phyloP scores from a whole-genome alignment of 1,284 basidiomycete species.

The Austroboletus sp. region DNA sequence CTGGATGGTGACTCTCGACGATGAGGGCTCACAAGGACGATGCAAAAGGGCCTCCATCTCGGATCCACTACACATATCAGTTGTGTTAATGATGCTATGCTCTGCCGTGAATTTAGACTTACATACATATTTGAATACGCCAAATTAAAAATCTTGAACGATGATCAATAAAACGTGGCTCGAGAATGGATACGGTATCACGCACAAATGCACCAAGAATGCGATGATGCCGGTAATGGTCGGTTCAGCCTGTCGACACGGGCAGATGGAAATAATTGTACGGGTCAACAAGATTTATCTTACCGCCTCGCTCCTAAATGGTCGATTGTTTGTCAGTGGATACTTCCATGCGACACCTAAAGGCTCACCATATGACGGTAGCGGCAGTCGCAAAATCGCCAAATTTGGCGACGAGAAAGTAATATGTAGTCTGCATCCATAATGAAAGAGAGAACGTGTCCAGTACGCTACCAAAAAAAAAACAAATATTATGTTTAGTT shows the following conservation, averaged over 20 bases:
- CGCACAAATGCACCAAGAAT: not conserved
- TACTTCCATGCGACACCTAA: not conserved
- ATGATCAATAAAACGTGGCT: not conserved
- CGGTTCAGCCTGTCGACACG: not conserved
- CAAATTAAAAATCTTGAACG: not conserved
- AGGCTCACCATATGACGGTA: not conserved
- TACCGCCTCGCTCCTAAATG: not conserved
- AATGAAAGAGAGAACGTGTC: not conserved
- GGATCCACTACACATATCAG: not conserved
- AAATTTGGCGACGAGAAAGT: not conserved
- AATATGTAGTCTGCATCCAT: not conserved
- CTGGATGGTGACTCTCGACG: not conserved
- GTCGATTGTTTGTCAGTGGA: not conserved
- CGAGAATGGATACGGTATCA: not conserved
- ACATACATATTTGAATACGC: not conserved
- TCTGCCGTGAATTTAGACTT: not conserved
- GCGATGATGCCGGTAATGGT: not conserved
- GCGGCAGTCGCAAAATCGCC: not conserved
- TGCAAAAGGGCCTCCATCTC: not conserved
- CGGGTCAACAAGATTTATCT: not conserved
- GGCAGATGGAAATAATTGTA: not conserved
- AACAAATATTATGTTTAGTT: not conserved
- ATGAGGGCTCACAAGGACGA: not conserved
- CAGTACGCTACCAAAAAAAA: not conserved
- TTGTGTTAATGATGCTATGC: not conserved